Conservation (phyloP, 352 stramenopile genomes). For the Phytophthora pseudosyringae region DNA sequence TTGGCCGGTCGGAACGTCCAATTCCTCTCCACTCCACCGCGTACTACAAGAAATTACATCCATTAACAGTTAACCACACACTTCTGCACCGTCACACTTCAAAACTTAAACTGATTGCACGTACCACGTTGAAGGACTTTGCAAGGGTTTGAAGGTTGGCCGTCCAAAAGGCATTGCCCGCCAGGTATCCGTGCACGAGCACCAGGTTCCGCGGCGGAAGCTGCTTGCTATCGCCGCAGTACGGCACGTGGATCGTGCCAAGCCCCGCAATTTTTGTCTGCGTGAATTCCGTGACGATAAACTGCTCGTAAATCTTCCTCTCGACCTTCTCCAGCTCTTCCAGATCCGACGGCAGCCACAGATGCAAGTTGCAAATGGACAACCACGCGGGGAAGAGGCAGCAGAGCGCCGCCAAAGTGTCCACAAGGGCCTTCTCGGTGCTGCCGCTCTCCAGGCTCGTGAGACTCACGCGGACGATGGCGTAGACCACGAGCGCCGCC, state of each 20-base stretch:
- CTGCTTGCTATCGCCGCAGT: conserved; percentile 64
- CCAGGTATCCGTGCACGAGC: conserved; percentile 81
- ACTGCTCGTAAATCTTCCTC: conserved; percentile 73
- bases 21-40: conserved; percentile 86
- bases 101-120: conserved; percentile 16
- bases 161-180: conserved; percentile 79
- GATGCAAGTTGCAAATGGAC: conserved; percentile 46
- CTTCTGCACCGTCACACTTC: background rate
- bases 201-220: conserved; percentile 66
- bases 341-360: conserved; percentile 68
- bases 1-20: conserved; percentile 69
- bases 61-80: background rate
- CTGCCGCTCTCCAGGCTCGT: conserved; percentile 45
- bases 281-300: conserved; percentile 62
- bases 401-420: conserved; percentile 47
- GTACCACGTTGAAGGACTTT: conserved; percentile 82
- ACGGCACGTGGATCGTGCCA: conserved; percentile 79
- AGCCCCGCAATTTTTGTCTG: conserved; percentile 66
- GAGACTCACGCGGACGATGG: conserved; percentile 48
- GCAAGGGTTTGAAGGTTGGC: conserved; percentile 78
- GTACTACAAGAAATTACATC: conserved; percentile 48
- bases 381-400: conserved; percentile 61
- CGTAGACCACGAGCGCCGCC: conserved; percentile 49
- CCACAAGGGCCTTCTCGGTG: conserved; percentile 43
- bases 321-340: conserved; percentile 60